Percentiles rank a stretch among this genome's conserved stretches.
Evolutionary conservation across 2,329 filamentous ascomycete genomes (phyloP).

Genomic region (Exophiala viscosa): DNA sequence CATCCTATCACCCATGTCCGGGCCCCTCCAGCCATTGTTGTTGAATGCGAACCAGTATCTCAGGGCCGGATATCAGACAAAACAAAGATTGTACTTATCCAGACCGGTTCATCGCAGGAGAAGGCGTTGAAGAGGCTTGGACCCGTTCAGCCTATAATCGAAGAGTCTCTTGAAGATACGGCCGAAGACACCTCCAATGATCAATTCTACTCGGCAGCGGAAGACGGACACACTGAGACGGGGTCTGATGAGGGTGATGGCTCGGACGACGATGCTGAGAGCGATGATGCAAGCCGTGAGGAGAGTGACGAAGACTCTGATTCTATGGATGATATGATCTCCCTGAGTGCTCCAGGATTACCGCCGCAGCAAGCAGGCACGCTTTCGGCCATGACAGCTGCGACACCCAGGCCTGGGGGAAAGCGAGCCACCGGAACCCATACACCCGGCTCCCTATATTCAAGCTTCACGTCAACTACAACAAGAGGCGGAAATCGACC

Average conservation of each 20-base stretch:
- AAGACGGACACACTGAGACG: constrained; percentile 58
- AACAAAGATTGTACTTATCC: constrained; percentile 75
- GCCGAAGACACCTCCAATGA: constrained; percentile 85
- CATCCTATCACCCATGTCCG: constrained; percentile 85
- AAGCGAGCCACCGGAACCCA: constrained; percentile 69
- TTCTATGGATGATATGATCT: constrained; percentile 90
- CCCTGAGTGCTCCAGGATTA: constrained; percentile 73
- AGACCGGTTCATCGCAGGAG: constrained; percentile 48
- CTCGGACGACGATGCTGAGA: constrained; percentile 61
- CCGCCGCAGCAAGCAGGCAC: constrained; percentile 74
- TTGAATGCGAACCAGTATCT: constrained; percentile 89
- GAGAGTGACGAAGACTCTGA: constrained; percentile 80
- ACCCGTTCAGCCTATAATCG: constrained; percentile 52
- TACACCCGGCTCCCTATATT: constrained; percentile 85
- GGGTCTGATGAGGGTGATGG: constrained; percentile 51
- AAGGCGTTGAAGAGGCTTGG: constrained; percentile 43
- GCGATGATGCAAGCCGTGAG: constrained; percentile 43
- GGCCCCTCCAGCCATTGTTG: constrained; percentile 78
- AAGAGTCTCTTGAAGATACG: constrained; percentile 56
- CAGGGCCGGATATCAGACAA: constrained; percentile 74
- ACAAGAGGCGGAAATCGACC: constrained; percentile 67
- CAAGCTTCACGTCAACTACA: constrained; percentile 80
- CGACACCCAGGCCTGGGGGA: constrained; percentile 72
- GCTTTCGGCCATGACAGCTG: constrained; percentile 73
- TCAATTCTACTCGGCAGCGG: constrained; percentile 86